Evolutionary conservation across 129 eudicot genomes (phyloP).

Genomic region (Erigeron canadensis): DNA sequence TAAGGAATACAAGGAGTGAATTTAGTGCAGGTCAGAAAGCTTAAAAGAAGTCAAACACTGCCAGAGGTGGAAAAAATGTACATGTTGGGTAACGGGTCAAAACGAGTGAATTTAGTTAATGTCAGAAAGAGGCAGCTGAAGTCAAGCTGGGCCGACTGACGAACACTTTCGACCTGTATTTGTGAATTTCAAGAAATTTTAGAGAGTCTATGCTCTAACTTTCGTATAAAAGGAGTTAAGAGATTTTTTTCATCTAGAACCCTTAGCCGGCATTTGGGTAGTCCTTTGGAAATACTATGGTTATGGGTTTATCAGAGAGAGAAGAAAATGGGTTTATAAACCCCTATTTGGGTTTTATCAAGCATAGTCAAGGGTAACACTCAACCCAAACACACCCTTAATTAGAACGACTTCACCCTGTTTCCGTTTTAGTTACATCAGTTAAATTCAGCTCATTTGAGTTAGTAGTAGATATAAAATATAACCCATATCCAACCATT

Average conservation of each 20-base stretch:
- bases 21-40: not conserved
- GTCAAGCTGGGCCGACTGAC: not conserved
- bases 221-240: no score
- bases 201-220: not conserved
- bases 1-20: not conserved
- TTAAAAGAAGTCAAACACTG: not conserved
- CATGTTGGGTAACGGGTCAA: not conserved
- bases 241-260: not conserved
- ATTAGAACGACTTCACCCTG: not conserved
- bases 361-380: no score
- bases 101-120: not conserved
- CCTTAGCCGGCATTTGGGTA: not conserved
- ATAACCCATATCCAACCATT: not conserved
- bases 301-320: no score
- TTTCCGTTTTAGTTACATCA: not conserved
- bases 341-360: no score
- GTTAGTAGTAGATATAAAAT: not conserved
- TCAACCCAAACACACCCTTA: no score
- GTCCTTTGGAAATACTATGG: no score
- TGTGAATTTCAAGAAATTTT: no score
- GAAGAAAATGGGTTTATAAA: no score
- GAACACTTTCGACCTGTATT: no score
- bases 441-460: not conserved
- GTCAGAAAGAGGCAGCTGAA: not conserved
- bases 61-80: not conserved